phyloP scores from a whole-genome alignment of 139 green algal genomes.

The Edaphochlamys debaryana region DNA sequence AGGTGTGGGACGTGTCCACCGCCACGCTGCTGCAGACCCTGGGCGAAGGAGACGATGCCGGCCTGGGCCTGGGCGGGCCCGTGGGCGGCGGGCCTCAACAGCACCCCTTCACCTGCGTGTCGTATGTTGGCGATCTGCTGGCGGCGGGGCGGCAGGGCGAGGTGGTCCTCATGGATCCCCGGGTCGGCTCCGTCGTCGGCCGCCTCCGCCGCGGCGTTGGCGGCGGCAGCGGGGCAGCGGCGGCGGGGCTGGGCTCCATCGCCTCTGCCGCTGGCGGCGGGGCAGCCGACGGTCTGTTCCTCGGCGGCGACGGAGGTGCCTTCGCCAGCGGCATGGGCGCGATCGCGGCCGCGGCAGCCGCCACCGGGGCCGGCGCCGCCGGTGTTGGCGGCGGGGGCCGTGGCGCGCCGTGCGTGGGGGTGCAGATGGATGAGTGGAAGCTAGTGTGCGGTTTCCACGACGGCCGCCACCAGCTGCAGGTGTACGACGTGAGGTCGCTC shows the following conservation, averaged over 20 bases:
- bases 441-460: constrained; percentile 48
- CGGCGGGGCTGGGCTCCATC: neutral
- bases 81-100: neutral
- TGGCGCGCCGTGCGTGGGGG: constrained; percentile 43
- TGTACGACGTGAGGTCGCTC: constrained; percentile 55
- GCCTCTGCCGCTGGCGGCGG: no score
- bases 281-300: neutral
- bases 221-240: neutral
- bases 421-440: constrained; percentile 68
- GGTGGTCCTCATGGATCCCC: constrained; percentile 51
- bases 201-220: neutral
- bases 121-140: constrained; percentile 45
- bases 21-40: constrained; percentile 51
- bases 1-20: constrained; percentile 53
- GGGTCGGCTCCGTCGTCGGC: constrained; percentile 6
- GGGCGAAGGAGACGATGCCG: neutral
- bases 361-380: neutral
- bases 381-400: neutral
- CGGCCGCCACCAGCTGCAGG: constrained; percentile 26
- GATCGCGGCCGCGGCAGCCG: constrained; percentile 25
- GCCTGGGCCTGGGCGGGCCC: neutral
- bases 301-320: neutral
- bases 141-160: constrained; percentile 46
- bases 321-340: neutral
- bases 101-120: constrained; percentile 49